Evolutionary conservation across 768 basidiomycete genomes (phyloP), one percentile per base, ranked within the genome.

Genomic region (Hebeloma cylindrosporum): DNA sequence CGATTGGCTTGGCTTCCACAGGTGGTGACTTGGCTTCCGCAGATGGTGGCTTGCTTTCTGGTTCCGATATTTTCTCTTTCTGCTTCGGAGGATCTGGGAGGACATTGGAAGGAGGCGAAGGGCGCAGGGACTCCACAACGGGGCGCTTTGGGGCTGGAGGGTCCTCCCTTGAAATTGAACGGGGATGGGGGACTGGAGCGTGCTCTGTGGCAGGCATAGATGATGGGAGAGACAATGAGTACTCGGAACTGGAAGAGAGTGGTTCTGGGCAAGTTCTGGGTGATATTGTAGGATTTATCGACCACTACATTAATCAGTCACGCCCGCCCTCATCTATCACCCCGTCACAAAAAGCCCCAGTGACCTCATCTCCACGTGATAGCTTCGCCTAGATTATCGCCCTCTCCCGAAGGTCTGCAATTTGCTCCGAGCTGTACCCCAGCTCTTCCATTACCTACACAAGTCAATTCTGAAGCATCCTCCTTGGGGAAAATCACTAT

Each of bases 371-470:
- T n/a, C 46, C 31, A 43, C 45, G 40, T 47, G 25, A 54, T 32
- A 8, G 26, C 32, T 23, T 16, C 4, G 5, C n/a, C 53, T 66
- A 71, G 33, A 70, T 62, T 49, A 68, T 60, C 40, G 51, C 66
- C 53, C 66, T 60, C 57, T 58, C 57, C 51, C 72, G 68, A 56
- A 85, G 56, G 42, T 63, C 63, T 39, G 58, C 50, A 49, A 83
- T 76, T 47, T 64, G 50, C 42, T 65, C 62, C 42, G 45, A 36
- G 17, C 50, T 60, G 53, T 71, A 70, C 11, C 67, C 70, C 25
- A 72, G 54, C 50, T 69, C 68, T 34, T 54, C 44, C 62, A 75
- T 54, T 31, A 75, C 70, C 73, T 82, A 40, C 29, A 42, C 41
- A 47, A 35, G 42, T 45, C 39, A 23, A 44, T 41, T 9, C 35